Conservation (phyloP, 2,329 filamentous ascomycete genomes). For the Aureobasidium sp. region DNA sequence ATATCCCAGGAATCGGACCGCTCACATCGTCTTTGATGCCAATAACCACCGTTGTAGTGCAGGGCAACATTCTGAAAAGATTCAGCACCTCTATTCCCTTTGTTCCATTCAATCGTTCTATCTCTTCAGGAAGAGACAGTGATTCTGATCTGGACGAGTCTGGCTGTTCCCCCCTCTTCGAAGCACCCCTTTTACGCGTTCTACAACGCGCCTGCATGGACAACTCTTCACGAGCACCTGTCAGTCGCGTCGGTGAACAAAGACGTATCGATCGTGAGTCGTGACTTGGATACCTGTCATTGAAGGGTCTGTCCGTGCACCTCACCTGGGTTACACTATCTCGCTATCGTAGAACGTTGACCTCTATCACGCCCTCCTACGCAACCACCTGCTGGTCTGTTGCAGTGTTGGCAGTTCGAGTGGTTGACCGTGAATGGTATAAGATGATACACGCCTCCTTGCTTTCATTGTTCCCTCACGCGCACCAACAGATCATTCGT, state of each 20-base stretch:
- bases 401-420: not conserved
- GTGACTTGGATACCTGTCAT: conserved; percentile 3
- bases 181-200: conserved; percentile 10
- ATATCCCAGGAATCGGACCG: not conserved
- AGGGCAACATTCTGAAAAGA: conserved; percentile 7
- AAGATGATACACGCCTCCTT: conserved; percentile 5
- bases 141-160: not conserved
- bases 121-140: not conserved
- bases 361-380: conserved; percentile 10
- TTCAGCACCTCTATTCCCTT: not conserved
- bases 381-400: not conserved
- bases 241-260: not conserved
- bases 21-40: not conserved
- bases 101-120: not conserved
- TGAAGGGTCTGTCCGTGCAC: conserved; percentile 7
- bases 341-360: conserved; percentile 9
- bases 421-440: not conserved
- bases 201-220: conserved; percentile 11
- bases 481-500: conserved; percentile 9
- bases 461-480: conserved; percentile 9
- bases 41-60: conserved; percentile 7
- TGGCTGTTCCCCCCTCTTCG: not conserved
- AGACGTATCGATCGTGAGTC: conserved; percentile 5
- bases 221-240: conserved; percentile 3
- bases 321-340: conserved; percentile 11